Base-by-base conservation (phyloP, 1,284 basidiomycete genomes). In the Puccinia brachypodii region DNA sequence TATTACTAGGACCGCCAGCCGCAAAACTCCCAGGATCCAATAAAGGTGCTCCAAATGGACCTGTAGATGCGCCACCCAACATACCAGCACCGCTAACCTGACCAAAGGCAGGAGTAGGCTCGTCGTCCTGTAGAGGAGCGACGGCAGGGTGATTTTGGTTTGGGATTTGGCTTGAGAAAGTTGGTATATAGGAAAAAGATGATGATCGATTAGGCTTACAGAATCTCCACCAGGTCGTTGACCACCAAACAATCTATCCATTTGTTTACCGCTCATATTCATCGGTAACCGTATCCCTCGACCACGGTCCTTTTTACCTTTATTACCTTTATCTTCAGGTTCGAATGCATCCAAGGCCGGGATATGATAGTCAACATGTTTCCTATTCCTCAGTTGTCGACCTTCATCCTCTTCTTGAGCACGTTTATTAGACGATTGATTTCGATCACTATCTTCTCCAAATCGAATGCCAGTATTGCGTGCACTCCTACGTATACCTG, bases 181-280 rank as follows among this genome's bases (percentile, higher is more conserved):
- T 89, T 88, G 40, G 89, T 88, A n/a, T n/a, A n/a, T n/a, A n/a
- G n/a, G n/a, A n/a, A n/a, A 36, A 50, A 83, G 42, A 68, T 73
- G 64, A 19, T 47, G 53, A 56, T 33, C 25, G 87, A 90, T 16
- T n/a, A n/a, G n/a, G 76, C 78, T 69, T 82, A 92, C 90, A 28
- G 92, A 93, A 85, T 93, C 92, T 84, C 92, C 91, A 0, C 88
- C 90, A 28, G 87, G 85, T 13, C 82, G 77, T 85, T 91, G 89
- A 14, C 92, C 92, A 3, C 4, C 44, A 90, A 94, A 91, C 89
- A 91, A 91, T 81, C 89, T 88, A 68, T 91, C 90, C 44, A 93
- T 86, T 86, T 93, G 92, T 0, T 92, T 90, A 31, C 92, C 92
- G 66, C 87, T 90, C 4, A 90, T 92, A 86, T 92, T 93, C 92